These are phyloP conservation scores for Agaricus subrufescens DNA, from an alignment of 768 basidiomycete genomes.

Conservation along the genomic window DNA sequence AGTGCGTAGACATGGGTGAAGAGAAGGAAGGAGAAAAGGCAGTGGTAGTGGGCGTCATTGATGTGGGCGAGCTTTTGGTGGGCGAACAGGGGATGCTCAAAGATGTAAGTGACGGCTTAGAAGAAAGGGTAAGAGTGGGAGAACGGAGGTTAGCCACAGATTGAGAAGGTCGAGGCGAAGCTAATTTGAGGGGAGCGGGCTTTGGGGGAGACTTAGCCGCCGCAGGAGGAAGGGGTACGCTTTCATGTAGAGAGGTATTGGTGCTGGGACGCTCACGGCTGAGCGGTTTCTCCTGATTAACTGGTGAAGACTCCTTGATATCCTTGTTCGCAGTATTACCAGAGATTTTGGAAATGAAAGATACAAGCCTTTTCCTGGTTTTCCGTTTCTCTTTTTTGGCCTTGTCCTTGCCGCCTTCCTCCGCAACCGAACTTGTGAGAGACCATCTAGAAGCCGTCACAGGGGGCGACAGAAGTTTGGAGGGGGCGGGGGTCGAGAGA, in stretches of 20 bases:
- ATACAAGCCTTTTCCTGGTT: slow-evolving; percentile 11
- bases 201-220: slow-evolving; percentile 2
- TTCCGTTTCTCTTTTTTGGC: slow-evolving; percentile 5
- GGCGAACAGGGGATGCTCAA: background rate
- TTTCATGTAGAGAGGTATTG: background rate
- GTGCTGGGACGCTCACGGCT: background rate
- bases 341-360: slow-evolving; percentile 11
- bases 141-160: slow-evolving; percentile 3
- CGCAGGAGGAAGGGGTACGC: background rate
- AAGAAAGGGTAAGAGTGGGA: background rate
- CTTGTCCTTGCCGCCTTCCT: slow-evolving; percentile 10
- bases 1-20: too few species aligned
- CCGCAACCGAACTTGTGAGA: slow-evolving; percentile 8
- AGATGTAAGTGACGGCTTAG: background rate
- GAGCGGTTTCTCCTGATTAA: background rate
- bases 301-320: background rate
- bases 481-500: background rate
- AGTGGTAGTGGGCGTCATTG: background rate
- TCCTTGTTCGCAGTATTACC: background rate
- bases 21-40: background rate
- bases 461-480: slow-evolving; percentile 3
- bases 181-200: slow-evolving; percentile 4
- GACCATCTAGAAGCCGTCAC: slow-evolving; percentile 8
- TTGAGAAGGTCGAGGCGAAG: background rate
- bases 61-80: background rate